These are phyloP conservation scores for Schizothecium vesticola DNA, from an alignment of 495 filamentous ascomycete species.

Conservation along the genomic window DNA sequence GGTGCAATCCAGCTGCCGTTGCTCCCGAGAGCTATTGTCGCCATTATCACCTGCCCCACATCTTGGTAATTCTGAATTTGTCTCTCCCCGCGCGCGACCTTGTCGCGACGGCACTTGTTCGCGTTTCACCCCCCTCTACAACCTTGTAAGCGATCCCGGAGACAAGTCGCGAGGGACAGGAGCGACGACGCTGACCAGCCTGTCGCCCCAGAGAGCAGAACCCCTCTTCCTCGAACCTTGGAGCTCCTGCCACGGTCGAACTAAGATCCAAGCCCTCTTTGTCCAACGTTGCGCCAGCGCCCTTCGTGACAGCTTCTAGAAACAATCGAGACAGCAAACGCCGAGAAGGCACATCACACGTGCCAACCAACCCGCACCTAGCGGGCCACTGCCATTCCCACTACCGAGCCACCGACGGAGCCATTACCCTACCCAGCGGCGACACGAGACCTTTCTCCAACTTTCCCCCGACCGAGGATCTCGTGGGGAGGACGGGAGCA, in stretches of 20 bases:
- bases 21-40: slow-evolving; percentile 10
- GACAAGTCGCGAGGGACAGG: neutral
- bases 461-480: slow-evolving; percentile 5
- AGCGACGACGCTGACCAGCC: slow-evolving; percentile 31
- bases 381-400: neutral
- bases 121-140: slow-evolving; percentile 22
- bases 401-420: neutral
- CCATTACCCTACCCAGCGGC: neutral
- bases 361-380: neutral
- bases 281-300: neutral
- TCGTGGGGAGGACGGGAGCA: slow-evolving; percentile 8
- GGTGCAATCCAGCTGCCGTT: neutral
- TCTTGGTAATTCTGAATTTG: slow-evolving; percentile 20
- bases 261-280: neutral
- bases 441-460: slow-evolving; percentile 15
- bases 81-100: slow-evolving; percentile 5
- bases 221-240: slow-evolving; percentile 21
- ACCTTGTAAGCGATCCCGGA: slow-evolving; percentile 24
- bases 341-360: neutral
- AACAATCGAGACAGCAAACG: neutral
- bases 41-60: slow-evolving; percentile 17
- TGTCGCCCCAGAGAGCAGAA: slow-evolving; percentile 9
- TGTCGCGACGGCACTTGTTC: slow-evolving; percentile 4
- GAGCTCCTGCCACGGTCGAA: neutral
- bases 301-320: neutral